Evolutionary conservation across 305 asterid species (phyloP), one percentile per base, ranked within the genome.

Genomic region (Fraxinus baroniana): DNA sequence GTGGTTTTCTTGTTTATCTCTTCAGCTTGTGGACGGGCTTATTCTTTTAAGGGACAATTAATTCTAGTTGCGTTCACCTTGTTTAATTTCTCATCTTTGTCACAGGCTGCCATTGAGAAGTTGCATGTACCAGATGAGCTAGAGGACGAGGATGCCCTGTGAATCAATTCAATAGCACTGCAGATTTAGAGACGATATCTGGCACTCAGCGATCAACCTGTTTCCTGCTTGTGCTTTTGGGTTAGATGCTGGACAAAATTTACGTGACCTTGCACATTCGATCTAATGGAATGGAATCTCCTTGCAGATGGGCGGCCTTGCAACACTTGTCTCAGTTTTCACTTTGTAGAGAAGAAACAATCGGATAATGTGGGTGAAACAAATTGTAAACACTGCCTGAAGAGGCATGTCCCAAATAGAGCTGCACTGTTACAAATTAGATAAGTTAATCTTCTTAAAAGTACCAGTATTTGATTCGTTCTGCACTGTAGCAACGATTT

Each of bases 41-140:
- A 2, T 33, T 32, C 28, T 35, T 8, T 6, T 7, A 8, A 2
- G 64, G 70, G 18, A 1, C 28, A 15, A 30, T 28, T 66, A 26
- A 74, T 57, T 35, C 60, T 82, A n/a, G 78, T 24, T 52, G 76
- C 60, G 79, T 41, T 68, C 74, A 41, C 79, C 32, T 79, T 35
- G 81, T 82, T 62, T 33, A 37, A 60, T 79, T 20, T 84, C 79
- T 79, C 55, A 52, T 74, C 7, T 82, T 49, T 83, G 24, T 28
- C 76, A 76, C 93, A 95, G 97, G 97, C 98, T 70, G 98, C 95
- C 46, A 95, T 95, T 70, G 98, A 95, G 75, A 95, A 93, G 93
- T 86, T 95, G 89, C 96, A 91, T 64, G 97, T 95, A 20, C 98
- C 98, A 3, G 98, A 95, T 64, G 98, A 95, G 78, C 66, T 93